These are phyloP conservation scores for Mycena filopes DNA, from an alignment of 768 basidiomycete genomes.

Conservation along the genomic window DNA sequence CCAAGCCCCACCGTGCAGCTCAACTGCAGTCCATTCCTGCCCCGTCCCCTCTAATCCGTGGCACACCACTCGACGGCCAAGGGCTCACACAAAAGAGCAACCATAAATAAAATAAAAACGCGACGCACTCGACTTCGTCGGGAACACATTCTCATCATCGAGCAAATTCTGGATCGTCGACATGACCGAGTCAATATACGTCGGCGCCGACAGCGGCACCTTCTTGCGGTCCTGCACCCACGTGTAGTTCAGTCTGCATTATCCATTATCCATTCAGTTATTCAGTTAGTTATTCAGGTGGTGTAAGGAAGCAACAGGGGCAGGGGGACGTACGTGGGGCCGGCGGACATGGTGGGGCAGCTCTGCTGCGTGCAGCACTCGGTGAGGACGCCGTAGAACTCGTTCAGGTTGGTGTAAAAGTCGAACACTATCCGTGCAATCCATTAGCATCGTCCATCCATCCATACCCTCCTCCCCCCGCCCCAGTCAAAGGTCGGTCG, in stretches of 20 bases:
- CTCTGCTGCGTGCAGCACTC: conserved; percentile 92
- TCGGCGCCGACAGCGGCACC: conserved; percentile 89
- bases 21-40: too few species aligned
- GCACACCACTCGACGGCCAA: too few species aligned
- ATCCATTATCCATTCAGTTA: too few species aligned
- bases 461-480: too few species aligned
- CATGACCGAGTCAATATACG: conserved; percentile 98
- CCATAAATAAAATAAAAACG: neutral
- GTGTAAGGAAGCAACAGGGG: neutral
- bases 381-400: conserved; percentile 94
- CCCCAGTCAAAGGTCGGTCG: too few species aligned
- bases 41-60: too few species aligned
- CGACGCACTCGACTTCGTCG: conserved; percentile 88
- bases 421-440: conserved; percentile 77
- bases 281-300: too few species aligned
- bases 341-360: conserved; percentile 94
- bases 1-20: too few species aligned
- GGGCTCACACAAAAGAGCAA: neutral
- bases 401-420: conserved; percentile 96
- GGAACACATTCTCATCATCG: conserved; percentile 94
- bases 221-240: conserved; percentile 95
- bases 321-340: conserved; percentile 76
- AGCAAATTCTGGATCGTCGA: conserved; percentile 94
- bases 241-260: conserved; percentile 85
- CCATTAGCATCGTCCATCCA: neutral